phyloP scores from a whole-genome alignment of 2,329 filamentous ascomycete species.

The Proliferodiscus dingleyae region DNA sequence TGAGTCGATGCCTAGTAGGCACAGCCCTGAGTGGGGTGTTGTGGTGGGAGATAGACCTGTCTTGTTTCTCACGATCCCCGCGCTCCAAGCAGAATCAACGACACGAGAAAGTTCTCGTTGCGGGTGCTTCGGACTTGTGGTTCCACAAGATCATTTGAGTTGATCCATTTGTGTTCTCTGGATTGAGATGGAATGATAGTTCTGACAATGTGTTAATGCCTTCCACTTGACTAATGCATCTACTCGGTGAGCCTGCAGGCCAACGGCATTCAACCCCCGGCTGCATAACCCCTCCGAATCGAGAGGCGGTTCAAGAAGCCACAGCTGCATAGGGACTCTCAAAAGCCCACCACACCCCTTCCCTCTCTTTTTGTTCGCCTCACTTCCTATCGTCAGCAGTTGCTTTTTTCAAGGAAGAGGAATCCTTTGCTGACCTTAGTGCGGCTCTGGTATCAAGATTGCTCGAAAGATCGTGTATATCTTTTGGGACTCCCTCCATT shows the following conservation, averaged over 20 bases:
- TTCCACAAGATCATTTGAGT: not conserved
- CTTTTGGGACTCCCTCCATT: not conserved
- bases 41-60: not conserved
- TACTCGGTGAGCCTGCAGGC: constrained; percentile 2
- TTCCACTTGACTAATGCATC: not conserved
- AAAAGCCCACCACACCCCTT: not conserved
- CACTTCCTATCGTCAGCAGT: not conserved
- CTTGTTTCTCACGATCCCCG: not conserved
- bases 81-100: not conserved
- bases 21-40: not conserved
- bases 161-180: too few relatives aligned
- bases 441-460: not conserved
- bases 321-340: not conserved
- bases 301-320: not conserved
- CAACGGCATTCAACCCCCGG: not conserved
- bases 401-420: not conserved
- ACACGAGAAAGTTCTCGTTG: not conserved
- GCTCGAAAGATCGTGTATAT: not conserved
- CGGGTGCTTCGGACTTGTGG: not conserved
- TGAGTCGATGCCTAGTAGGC: not conserved
- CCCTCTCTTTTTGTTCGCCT: constrained; percentile 2
- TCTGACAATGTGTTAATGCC: not conserved
- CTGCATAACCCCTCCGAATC: not conserved
- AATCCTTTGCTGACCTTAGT: constrained; percentile 1
- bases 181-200: not conserved